Evolutionary conservation across 345 rosid genomes (phyloP), one percentile per base, ranked within the genome.

Genomic region (Brassica nigra): DNA sequence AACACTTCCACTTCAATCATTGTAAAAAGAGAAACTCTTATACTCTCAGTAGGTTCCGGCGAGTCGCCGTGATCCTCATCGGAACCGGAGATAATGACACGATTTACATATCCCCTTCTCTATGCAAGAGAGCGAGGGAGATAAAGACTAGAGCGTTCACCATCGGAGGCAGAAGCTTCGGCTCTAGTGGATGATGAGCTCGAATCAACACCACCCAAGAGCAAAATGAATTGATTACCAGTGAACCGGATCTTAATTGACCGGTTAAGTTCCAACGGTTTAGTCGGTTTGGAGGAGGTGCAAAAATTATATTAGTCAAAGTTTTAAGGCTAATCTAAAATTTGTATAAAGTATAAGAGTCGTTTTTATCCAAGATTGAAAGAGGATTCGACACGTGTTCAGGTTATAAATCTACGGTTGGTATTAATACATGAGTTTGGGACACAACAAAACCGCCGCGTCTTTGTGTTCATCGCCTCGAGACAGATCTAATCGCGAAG

Each of bases 71-170:
- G 59, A 73, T 31, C 63, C 68, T 66, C n/a, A 70, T 81, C 86
- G 4, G 87, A 62, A 72, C 85, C 84, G 10, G 85, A 70, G 47
- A 64, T 30, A 10, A 77, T 49, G 44, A 91, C 75, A 20, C 36
- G 91, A 30, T 2, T n/a, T n/a, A 30, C 33, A 30, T 30, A 30
- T 4, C 33, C 33, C 4, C 86, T 85, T n/a, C n/a, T n/a, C 90
- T 44, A 84, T 52, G 55, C 74, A 87, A 64, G 93, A 91, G 63
- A 90, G 82, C 47, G 84, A 76, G 0, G 87, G 80, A 70, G 94
- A 91, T 76, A 92, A n/a, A 69, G 76, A 90, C 58, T 89, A 87
- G 66, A 62, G 86, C 74, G 91, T 89, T 74, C 0, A 91, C 96
- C 36, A 0, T 76, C 70, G 65, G 78, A 61, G 74, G 82, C 55